phyloP scores from a whole-genome alignment of 2,329 filamentous ascomycete species.

The Hypoxylon sp. region DNA sequence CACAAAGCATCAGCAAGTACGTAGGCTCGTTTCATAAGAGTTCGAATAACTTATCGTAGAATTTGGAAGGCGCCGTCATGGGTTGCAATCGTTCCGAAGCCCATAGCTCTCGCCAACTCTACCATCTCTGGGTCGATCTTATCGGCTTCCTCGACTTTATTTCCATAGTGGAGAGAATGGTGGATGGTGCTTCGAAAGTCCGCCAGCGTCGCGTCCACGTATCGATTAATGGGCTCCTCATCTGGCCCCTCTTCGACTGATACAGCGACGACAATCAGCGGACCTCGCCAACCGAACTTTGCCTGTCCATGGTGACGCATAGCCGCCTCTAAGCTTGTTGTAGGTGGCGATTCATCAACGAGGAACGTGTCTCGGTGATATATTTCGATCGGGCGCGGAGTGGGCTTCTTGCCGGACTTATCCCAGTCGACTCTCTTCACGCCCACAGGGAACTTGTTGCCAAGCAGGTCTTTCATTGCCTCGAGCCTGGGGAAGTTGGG shows the following conservation, averaged over 20 bases:
- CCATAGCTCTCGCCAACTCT: neutral
- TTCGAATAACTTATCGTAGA: no score
- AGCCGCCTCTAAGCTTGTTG: neutral
- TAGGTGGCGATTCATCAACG: neutral
- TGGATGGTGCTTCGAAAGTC: slow-evolving; percentile 1
- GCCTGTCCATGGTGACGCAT: neutral
- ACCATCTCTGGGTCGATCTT: neutral
- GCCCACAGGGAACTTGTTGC: neutral
- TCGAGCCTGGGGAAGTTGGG: neutral
- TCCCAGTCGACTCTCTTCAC: neutral
- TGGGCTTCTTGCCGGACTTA: neutral
- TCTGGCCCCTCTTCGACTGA: neutral
- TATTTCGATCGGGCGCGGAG: neutral
- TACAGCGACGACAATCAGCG: neutral
- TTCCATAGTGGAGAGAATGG: neutral
- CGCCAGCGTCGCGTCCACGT: slow-evolving; percentile 1
- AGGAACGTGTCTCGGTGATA: neutral
- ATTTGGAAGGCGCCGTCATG: no score
- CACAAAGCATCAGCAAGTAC: neutral
- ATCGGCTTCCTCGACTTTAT: neutral
- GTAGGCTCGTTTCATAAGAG: neutral
- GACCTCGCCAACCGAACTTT: neutral
- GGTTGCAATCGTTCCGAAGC: neutral
- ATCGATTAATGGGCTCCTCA: neutral
- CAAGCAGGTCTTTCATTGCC: neutral